Conservation (phyloP, 2,329 filamentous ascomycete genomes). For the Verticillium alfalfae region DNA sequence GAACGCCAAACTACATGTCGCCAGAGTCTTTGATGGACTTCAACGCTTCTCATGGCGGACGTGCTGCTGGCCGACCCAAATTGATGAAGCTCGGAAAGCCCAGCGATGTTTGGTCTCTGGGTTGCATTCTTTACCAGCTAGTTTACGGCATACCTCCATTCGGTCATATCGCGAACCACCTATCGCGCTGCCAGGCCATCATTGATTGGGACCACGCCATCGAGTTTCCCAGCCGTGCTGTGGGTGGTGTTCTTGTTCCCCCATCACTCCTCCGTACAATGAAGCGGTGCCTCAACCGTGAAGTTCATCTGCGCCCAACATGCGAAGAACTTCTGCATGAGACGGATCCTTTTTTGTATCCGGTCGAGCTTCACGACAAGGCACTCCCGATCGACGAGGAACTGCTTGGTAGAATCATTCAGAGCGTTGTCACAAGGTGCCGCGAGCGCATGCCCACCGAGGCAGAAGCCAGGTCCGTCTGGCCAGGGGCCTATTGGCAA, state of each 20-base stretch:
- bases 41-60: conserved; percentile 55
- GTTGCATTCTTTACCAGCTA: conserved; percentile 97
- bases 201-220: conserved; percentile 72
- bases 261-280: conserved; percentile 55
- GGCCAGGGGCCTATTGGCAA: conserved; percentile 58
- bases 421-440: conserved; percentile 56
- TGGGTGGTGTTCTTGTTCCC: conserved; percentile 60
- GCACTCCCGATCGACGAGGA: conserved; percentile 58
- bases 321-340: conserved; percentile 56
- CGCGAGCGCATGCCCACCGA: conserved; percentile 54
- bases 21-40: conserved; percentile 89
- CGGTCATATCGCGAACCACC: conserved; percentile 81
- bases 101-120: conserved; percentile 91
- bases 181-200: conserved; percentile 81
- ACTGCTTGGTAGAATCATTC: conserved; percentile 54
- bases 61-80: conserved; percentile 48
- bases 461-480: conserved; percentile 46
- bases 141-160: conserved; percentile 96
- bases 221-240: conserved; percentile 63
- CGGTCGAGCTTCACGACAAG: conserved; percentile 48
- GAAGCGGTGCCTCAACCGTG: conserved; percentile 56
- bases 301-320: conserved; percentile 57
- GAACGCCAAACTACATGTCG: conserved; percentile 98
- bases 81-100: conserved; percentile 95
- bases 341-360: conserved; percentile 59